Conservation (phyloP, 768 basidiomycete genomes). For the Kwoniella dendrophila region DNA sequence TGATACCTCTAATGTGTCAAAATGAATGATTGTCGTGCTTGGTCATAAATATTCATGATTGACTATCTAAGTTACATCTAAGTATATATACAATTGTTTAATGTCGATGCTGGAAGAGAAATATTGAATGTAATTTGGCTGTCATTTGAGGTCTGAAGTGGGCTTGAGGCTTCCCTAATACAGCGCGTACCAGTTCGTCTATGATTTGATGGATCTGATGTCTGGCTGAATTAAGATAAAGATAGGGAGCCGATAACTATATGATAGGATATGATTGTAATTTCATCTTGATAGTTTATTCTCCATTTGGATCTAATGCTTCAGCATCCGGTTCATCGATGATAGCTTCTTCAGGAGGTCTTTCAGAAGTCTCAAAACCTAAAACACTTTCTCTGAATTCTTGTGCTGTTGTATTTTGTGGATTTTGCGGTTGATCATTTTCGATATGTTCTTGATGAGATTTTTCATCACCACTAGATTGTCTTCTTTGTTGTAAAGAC, state of each 20-base stretch:
- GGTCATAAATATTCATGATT: no score
- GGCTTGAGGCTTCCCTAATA: no score
- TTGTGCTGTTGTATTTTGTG: background rate
- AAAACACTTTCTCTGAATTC: constrained; percentile 16
- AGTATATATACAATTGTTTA: no score
- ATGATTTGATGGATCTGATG: background rate
- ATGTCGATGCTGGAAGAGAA: no score
- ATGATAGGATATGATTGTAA: no score
- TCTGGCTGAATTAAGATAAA: background rate
- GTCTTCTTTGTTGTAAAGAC: no score
- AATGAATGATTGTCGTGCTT: no score
- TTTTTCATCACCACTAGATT: background rate
- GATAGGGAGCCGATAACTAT: background rate
- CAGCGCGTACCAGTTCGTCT: no score
- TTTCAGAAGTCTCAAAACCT: constrained; percentile 23
- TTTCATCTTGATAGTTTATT: background rate
- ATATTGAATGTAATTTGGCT: no score
- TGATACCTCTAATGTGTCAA: no score
- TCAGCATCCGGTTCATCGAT: constrained; percentile 25
- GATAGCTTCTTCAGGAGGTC: constrained; percentile 28
- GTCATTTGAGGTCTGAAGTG: no score
- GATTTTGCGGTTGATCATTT: constrained; percentile 2
- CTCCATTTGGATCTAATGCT: constrained; percentile 17
- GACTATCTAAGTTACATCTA: no score
- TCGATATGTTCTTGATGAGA: background rate